Evolutionary conservation across 2,329 filamentous ascomycete species (phyloP).

Genomic region (Paracoccidioides lutzii): DNA sequence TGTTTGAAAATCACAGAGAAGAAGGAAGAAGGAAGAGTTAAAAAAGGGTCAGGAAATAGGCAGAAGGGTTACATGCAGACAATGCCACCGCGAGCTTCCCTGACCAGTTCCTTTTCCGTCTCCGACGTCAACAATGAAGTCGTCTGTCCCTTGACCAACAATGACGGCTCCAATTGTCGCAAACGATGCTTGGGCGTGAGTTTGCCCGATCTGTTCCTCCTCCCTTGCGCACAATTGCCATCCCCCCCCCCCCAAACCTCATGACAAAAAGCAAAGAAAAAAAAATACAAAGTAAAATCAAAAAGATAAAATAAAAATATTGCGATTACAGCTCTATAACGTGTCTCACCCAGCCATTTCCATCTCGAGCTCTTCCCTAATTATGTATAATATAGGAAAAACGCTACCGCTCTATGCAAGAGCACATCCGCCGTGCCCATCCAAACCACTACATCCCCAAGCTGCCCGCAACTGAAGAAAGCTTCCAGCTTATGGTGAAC

Average conservation of each 20-base stretch:
- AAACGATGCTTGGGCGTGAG: constrained; percentile 97
- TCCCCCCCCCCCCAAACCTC: background rate
- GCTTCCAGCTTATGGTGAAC: constrained; percentile 92
- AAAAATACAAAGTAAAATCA: background rate
- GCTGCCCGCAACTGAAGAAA: constrained; percentile 94
- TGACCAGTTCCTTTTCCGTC: constrained; percentile 84
- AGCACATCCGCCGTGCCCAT: constrained; percentile 95
- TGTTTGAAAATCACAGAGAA: too few species aligned
- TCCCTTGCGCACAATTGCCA: background rate
- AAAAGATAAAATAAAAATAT: background rate
- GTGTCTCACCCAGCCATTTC: background rate
- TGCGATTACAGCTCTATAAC: background rate
- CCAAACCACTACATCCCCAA: constrained; percentile 96
- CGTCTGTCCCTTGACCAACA: constrained; percentile 87
- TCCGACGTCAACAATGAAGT: constrained; percentile 91
- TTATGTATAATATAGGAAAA: constrained; percentile 57
- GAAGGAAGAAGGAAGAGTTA: too few species aligned
- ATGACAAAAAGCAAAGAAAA: background rate
- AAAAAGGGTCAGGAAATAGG: background rate
- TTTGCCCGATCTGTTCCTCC: constrained; percentile 27
- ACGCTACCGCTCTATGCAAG: constrained; percentile 95
- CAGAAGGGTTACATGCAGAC: constrained; percentile 8
- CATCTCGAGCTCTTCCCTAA: background rate
- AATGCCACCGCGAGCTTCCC: constrained; percentile 79
- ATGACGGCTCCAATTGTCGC: constrained; percentile 91